Conservation (phyloP, 148 eudicot genomes). For the Chenopodium berlandieri region DNA sequence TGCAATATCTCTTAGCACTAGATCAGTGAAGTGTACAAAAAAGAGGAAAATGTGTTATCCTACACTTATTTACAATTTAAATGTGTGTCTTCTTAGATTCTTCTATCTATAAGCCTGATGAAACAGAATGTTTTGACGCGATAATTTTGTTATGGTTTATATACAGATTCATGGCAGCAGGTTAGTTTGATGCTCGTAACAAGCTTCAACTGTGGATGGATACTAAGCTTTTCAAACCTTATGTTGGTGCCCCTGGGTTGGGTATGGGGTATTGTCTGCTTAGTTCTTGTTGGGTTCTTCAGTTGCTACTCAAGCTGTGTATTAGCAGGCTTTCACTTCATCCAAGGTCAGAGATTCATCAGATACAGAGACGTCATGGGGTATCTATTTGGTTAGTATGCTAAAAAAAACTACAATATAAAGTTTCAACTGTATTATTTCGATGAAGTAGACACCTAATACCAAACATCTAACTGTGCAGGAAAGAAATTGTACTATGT, state of each 20-base stretch:
- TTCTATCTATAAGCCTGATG: too few relatives aligned
- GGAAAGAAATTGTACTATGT: conserved; percentile 51
- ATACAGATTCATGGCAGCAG: conserved; percentile 62
- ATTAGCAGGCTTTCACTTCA: conserved; percentile 50
- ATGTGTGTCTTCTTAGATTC: too few relatives aligned
- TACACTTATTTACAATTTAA: background rate
- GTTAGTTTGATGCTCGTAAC: conserved; percentile 54
- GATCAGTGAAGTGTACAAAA: background rate
- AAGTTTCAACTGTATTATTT: background rate
- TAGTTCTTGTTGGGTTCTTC: conserved; percentile 41
- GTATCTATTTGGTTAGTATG: conserved; percentile 44
- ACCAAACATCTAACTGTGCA: conserved; percentile 21
- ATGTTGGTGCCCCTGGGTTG: conserved; percentile 58
- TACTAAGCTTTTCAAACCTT: conserved; percentile 56
- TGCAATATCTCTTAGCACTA: background rate
- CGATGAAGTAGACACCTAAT: background rate
- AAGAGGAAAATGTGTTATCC: background rate
- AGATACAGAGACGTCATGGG: conserved; percentile 64
- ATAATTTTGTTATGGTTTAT: background rate
- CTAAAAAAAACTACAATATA: background rate
- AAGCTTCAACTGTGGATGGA: conserved; percentile 54
- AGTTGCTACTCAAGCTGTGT: conserved; percentile 55
- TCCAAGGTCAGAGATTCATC: conserved; percentile 57
- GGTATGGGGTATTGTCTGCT: conserved; percentile 52
- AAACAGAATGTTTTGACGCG: background rate